Percentiles rank a stretch among this genome's conserved stretches.
These are phyloP conservation scores for Citrus medica DNA, from an alignment of 345 rosid species.

Conservation along the genomic window DNA sequence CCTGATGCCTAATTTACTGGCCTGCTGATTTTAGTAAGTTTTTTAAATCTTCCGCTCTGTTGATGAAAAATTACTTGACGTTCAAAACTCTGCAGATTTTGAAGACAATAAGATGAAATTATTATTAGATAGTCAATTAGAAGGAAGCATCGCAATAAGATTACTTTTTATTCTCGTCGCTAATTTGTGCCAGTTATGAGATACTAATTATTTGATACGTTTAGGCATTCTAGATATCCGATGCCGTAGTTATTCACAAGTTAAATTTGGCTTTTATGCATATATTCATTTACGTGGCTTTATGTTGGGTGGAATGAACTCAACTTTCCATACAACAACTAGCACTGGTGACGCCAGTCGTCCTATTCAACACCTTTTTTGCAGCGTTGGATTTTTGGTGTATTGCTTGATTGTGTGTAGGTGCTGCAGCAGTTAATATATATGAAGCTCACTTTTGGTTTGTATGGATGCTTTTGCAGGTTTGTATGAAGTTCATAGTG, in stretches of 20 bases:
- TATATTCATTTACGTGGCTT: not conserved
- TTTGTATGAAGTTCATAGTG: not conserved
- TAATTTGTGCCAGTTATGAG: too few relatives aligned
- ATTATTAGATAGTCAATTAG: too few relatives aligned
- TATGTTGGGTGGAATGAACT: not conserved
- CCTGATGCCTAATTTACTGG: too few relatives aligned
- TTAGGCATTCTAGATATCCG: not conserved
- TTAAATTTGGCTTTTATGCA: not conserved
- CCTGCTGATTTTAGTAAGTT: too few relatives aligned
- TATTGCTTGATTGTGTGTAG: not conserved
- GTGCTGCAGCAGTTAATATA: not conserved
- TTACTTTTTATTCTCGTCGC: too few relatives aligned
- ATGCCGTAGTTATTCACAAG: not conserved
- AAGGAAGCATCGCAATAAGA: too few relatives aligned
- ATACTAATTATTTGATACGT: not conserved
- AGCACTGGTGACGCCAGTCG: not conserved
- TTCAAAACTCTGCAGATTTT: too few relatives aligned
- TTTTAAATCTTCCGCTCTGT: too few relatives aligned
- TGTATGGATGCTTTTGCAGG: conserved; percentile 5
- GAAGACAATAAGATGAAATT: too few relatives aligned
- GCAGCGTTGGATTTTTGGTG: not conserved
- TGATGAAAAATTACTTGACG: too few relatives aligned
- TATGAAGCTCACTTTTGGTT: not conserved
- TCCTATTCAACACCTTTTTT: not conserved
- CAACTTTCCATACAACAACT: not conserved